Percentiles rank a stretch among this genome's conserved stretches.
phyloP scores from a whole-genome alignment of 2,329 filamentous ascomycete species.

The Clarireedia monteithiana region DNA sequence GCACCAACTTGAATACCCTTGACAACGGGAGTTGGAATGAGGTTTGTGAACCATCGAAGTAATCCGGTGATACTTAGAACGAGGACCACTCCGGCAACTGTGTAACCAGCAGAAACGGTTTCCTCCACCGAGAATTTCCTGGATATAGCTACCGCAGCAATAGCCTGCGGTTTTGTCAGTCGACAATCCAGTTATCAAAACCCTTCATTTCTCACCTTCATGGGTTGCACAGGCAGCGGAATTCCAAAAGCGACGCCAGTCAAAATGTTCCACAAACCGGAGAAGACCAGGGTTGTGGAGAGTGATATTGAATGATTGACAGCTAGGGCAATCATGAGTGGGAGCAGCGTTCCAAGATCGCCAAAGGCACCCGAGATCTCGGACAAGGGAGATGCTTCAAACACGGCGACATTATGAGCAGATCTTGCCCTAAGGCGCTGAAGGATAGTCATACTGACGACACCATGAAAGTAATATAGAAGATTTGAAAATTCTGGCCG shows the following conservation, averaged over 20 bases:
- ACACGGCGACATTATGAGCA: conserved; percentile 46
- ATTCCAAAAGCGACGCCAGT: conserved; percentile 81
- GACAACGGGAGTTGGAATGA: conserved; percentile 71
- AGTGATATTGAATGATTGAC: conserved; percentile 72
- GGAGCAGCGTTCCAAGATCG: conserved; percentile 83
- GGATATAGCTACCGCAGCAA: conserved; percentile 81
- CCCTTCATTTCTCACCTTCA: conserved; percentile 42
- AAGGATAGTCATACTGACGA: background rate
- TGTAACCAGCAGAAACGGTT: conserved; percentile 76
- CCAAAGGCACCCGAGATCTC: conserved; percentile 87
- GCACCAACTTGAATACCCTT: conserved; percentile 95
- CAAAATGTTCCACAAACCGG: conserved; percentile 76
- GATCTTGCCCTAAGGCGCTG: conserved; percentile 10
- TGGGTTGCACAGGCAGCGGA: conserved; percentile 85
- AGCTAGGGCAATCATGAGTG: conserved; percentile 80
- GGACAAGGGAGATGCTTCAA: conserved; percentile 49
- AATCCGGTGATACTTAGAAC: conserved; percentile 73
- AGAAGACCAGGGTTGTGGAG: conserved; percentile 78
- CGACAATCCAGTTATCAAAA: background rate
- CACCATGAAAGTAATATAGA: background rate
- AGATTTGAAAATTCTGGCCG: background rate
- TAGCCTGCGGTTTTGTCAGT: conserved; percentile 53
- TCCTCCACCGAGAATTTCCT: conserved; percentile 57
- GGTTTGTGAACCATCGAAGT: conserved; percentile 63
- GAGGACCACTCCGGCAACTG: conserved; percentile 66